Base-by-base conservation (phyloP, 768 basidiomycete genomes). In the Fomitopsis pulvina region DNA sequence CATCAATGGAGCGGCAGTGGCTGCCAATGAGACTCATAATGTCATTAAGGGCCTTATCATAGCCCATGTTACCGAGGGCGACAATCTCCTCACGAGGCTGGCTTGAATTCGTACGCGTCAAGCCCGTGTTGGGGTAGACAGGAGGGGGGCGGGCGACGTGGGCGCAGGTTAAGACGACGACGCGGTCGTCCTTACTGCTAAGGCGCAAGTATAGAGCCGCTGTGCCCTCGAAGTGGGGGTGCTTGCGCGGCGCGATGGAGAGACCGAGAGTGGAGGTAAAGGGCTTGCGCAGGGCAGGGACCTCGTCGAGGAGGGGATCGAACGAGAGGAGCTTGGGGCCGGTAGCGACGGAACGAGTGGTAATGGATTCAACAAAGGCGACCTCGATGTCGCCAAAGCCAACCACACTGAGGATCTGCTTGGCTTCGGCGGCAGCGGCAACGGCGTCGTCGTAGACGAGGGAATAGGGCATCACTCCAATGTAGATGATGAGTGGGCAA, bases 201-300 rank as follows among this genome's bases (percentile, higher is more conserved):
- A 56, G 45, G 56, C 63, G 59, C 56, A 67, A 45, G 59, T 62
- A 73, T 41, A 73, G 58, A 41, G 48, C 56, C 26, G 62, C 68
- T 1, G 73, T 72, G 21, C 42, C 42, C 22, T 24, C 42, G 10
- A 14, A 43, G 26, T 43, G 25, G 21, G 42, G 42, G 22, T 25
- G 26, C 22, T 43, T 43, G 26, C 5, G 26, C 9, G 42, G 42
- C 18, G 42, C 21, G 39, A 74, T 69, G 20, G 52, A 39, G 42
- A 71, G 61, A 49, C 71, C 65, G 21, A 74, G 68, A 27, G 68
- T 54, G 49, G 62, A 52, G 7, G 66, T 66, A 57, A 73, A 67
- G 12, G 63, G 65, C 41, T 65, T 61, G 20, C 48, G 48, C 4
- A 50, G 16, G 8, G 41, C 48, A 5, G 32, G 12, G 38, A 24